Base-by-base conservation (phyloP, 768 basidiomycete species). In the Termitomyces sp. region DNA sequence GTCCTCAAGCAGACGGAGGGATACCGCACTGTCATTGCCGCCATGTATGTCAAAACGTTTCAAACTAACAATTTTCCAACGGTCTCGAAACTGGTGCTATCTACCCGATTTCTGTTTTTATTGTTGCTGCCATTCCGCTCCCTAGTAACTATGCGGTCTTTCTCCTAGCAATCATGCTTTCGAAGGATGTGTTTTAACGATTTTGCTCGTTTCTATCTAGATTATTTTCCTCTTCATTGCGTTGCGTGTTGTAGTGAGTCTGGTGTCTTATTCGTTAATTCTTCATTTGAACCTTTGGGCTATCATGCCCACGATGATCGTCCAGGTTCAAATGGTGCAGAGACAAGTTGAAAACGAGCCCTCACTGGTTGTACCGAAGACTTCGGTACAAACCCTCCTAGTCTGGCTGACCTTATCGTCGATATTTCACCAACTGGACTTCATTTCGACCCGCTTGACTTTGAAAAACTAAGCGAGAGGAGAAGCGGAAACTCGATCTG, bases 271-370 rank as follows among this genome's bases (percentile, higher is more conserved):
- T 25, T n/a, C 45, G 21, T 40, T 23, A 39, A 25, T 16, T 10
- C n/a, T 30, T 10, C 28, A 25, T 27, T 23, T 23, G 28, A 48
- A 19, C 19, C 16, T 41, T 19, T 21, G 69, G 64, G 68, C 70
- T 30, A 72, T 72, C 41, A 68, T 72, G 62, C 70, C 73, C 19
- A 71, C 70, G 32, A 72, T 72, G 44, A 70, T 73, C 27, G 72
- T 68, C 3, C 69, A 72, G 64, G 68, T 70, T 7, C 69, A 70
- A 17, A 58, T 71, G 12, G 32, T 3, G 23, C 49, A 46, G 50
- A 47, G 49, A 21, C 25, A 32, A 21, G 30, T 21, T 7, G 39
- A 14, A 19, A 45, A 39, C 10, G 30, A 55, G 16, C 48, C 30
- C 30, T 25, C 43, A 41, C 3, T 42, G 17, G 25, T 32, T 3